Conservation (phyloP, 495 filamentous ascomycete species). For the Neurospora intermedia region DNA sequence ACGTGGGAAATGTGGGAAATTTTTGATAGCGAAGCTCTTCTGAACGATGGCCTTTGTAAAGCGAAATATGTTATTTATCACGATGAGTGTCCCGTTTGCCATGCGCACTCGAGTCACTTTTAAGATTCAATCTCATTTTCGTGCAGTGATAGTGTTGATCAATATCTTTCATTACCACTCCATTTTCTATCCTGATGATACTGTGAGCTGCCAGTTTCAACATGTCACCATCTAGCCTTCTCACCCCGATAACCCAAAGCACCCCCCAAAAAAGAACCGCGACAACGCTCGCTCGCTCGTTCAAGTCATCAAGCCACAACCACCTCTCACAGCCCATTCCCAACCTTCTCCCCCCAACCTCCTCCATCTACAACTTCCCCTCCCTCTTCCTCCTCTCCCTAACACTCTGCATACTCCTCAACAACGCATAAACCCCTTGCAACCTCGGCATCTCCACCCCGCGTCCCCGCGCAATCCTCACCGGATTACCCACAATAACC, state of each 20-base stretch:
- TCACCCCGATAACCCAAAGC: not conserved
- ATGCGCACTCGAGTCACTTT: not conserved
- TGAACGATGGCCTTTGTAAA: not conserved
- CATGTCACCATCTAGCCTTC: not conserved
- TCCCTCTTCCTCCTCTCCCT: conserved; percentile 23
- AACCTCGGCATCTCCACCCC: conserved; percentile 44
- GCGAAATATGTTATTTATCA: not conserved
- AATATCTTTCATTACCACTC: not conserved
- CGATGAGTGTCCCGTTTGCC: not conserved
- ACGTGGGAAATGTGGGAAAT: not conserved
- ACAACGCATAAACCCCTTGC: conserved; percentile 41
- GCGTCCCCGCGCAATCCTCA: conserved; percentile 38
- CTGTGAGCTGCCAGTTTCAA: not conserved
- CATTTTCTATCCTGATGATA: not conserved
- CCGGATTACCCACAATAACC: conserved; percentile 50
- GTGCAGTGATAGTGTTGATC: not conserved
- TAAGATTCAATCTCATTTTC: not conserved
- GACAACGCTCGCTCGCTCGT: not conserved
- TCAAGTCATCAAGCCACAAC: not conserved
- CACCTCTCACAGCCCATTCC: not conserved
- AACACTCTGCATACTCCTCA: conserved; percentile 35
- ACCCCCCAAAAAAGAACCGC: not conserved
- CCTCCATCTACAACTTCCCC: conserved; percentile 20
- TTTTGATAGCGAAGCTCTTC: not conserved
- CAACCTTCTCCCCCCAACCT: not conserved